phyloP scores from a whole-genome alignment of 208 protist species.

The Acanthamoeba sp. region DNA sequence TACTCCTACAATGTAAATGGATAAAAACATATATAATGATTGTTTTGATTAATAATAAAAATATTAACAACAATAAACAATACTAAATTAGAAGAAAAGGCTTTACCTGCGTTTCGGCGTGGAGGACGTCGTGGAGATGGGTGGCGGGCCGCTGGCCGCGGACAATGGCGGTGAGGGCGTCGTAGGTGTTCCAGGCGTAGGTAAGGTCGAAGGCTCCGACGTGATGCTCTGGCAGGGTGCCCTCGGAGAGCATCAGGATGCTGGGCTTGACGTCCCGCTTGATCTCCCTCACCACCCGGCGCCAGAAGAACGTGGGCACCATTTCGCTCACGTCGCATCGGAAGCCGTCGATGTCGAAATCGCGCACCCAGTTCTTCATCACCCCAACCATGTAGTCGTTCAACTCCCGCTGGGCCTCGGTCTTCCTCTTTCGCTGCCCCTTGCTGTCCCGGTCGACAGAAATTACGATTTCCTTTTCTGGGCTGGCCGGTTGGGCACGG shows the following conservation, averaged over 20 bases:
- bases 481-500: too few relatives aligned
- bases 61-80: too few relatives aligned
- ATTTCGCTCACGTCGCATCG: constrained; percentile 36
- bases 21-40: not conserved
- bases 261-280: not conserved
- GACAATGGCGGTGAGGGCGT: not conserved
- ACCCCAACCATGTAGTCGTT: not conserved
- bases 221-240: constrained; percentile 13
- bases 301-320: constrained; percentile 36
- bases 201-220: not conserved
- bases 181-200: constrained; percentile 37
- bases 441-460: not conserved
- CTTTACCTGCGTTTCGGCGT: not conserved
- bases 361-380: constrained; percentile 13
- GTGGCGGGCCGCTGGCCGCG: not conserved
- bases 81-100: not conserved
- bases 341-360: constrained; percentile 31
- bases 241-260: constrained; percentile 28
- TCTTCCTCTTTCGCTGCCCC: not conserved
- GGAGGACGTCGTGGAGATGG: not conserved
- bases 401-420: not conserved
- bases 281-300: not conserved
- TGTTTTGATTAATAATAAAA: not conserved
- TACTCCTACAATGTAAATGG: not conserved
- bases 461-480: not conserved